Base-by-base conservation (phyloP, 257 asterid genomes). In the Scutellaria barbata region DNA sequence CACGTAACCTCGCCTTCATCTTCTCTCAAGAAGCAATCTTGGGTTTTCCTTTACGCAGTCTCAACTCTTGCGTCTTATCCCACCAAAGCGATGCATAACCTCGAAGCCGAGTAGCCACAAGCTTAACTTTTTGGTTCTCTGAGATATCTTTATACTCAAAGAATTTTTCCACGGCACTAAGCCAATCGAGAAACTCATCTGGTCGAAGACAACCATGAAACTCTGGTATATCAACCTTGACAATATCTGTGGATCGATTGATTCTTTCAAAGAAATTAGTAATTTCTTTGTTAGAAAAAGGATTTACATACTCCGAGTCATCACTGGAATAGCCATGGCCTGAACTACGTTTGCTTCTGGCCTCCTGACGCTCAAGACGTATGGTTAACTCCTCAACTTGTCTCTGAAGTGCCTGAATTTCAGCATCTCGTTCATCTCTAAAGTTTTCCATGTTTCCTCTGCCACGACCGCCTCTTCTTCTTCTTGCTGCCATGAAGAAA, bases 341-440 rank as follows among this genome's bases (percentile, higher is more conserved):
- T 3, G 67, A 74, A 65, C 73, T 61, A 11, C 35, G 10, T 74
- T 59, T 50, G 10, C 74, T 58, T 50, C 47, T 67, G 39, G 74
- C 69, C 25, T 56, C 78, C 17, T 11, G 73, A 74, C 43, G 78
- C 51, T 56, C 68, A 57, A 64, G 68, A 65, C 18, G 33, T 33
- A 74, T 22, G 41, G 78, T 66, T 0, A 74, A 9, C 64, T 75
- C 70, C 74, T 75, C 45, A 56, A 66, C 74, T 56, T 66, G 62
- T 50, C 70, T 75, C 25, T 12, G 48, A 50, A 67, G 74, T 37
- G 70, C 63, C 22, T 59, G 58, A 67, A 74, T 74, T 66, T 30
- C 45, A 46, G 62, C 68, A 74, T 56, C 68, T 74, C 58, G 58
- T 43, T 64, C 77, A 42, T 73, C 71, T 7, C 35, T 58, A 1